phyloP scores from a whole-genome alignment of 1,284 basidiomycete species.

The Neotropicomus parvogracilis region DNA sequence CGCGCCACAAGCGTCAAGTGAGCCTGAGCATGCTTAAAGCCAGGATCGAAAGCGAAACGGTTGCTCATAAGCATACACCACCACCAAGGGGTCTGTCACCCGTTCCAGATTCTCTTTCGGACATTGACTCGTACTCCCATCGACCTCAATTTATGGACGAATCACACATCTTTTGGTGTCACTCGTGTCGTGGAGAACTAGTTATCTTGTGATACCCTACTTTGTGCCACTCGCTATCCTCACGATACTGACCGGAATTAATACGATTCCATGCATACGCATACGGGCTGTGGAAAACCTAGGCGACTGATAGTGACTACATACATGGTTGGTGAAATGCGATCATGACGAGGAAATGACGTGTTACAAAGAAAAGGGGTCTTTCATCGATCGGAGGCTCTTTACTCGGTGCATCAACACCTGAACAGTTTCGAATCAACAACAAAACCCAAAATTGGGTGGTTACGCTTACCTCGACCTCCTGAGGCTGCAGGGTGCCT shows the following conservation, averaged over 20 bases:
- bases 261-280: slow-evolving; percentile 20
- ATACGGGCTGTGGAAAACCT: slow-evolving; percentile 9
- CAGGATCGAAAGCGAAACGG: slow-evolving; percentile 76
- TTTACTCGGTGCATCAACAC: slow-evolving; percentile 60
- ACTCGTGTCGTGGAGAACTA: slow-evolving; percentile 72
- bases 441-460: not conserved
- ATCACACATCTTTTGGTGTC: slow-evolving; percentile 82
- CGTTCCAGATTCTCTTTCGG: slow-evolving; percentile 30
- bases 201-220: slow-evolving; percentile 57
- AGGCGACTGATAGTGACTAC: slow-evolving; percentile 6
- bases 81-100: slow-evolving; percentile 56
- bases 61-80: slow-evolving; percentile 32
- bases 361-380: slow-evolving; percentile 32
- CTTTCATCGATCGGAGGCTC: slow-evolving; percentile 53
- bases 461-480: slow-evolving; percentile 58
- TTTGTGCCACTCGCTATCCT: not conserved
- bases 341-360: slow-evolving; percentile 1
- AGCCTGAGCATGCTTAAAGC: slow-evolving; percentile 87
- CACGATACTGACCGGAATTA: slow-evolving; percentile 22
- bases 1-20: slow-evolving; percentile 79
- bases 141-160: slow-evolving; percentile 76
- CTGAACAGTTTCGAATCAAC: slow-evolving; percentile 35
- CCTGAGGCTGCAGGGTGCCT: slow-evolving; percentile 61
- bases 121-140: slow-evolving; percentile 20
- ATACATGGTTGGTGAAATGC: not conserved